These are phyloP conservation scores for Leucogyrophana mollusca DNA, from an alignment of 768 basidiomycete genomes.

Conservation along the genomic window DNA sequence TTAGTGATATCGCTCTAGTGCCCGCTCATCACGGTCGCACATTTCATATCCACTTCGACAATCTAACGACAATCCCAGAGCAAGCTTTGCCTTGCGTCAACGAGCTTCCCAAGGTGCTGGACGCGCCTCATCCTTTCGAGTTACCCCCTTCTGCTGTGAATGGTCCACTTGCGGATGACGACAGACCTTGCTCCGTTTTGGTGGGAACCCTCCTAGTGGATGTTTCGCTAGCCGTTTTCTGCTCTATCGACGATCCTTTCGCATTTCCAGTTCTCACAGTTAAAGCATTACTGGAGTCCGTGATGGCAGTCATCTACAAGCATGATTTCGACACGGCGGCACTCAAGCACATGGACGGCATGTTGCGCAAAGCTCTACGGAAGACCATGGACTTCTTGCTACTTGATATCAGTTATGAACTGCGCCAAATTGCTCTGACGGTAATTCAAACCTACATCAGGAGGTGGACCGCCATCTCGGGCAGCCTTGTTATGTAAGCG, in stretches of 20 bases:
- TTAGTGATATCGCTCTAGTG: slow-evolving; percentile 45
- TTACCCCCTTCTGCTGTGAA: slow-evolving; percentile 48
- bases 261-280: slow-evolving; percentile 53
- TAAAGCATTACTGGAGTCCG: slow-evolving; percentile 60
- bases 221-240: slow-evolving; percentile 50
- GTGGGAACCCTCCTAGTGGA: slow-evolving; percentile 68
- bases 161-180: slow-evolving; percentile 36
- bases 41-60: slow-evolving; percentile 55
- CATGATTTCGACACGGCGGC: slow-evolving; percentile 62
- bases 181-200: slow-evolving; percentile 42
- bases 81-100: slow-evolving; percentile 54
- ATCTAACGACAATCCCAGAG: slow-evolving; percentile 40
- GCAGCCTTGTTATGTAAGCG: slow-evolving; percentile 11
- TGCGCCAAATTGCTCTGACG: slow-evolving; percentile 64
- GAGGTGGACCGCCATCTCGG: slow-evolving; percentile 42
- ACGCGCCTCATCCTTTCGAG: slow-evolving; percentile 51
- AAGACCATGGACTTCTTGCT: slow-evolving; percentile 51
- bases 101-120: slow-evolving; percentile 57
- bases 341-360: slow-evolving; percentile 52
- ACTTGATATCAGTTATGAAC: slow-evolving; percentile 59
- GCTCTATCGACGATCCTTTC: slow-evolving; percentile 41
- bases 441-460: slow-evolving; percentile 62
- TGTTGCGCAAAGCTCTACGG: slow-evolving; percentile 51
- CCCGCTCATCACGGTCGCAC: slow-evolving; percentile 47
- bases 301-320: slow-evolving; percentile 70